These are phyloP conservation scores for Chenopodium suecicum DNA, from an alignment of 148 eudicot genomes.

Conservation along the genomic window DNA sequence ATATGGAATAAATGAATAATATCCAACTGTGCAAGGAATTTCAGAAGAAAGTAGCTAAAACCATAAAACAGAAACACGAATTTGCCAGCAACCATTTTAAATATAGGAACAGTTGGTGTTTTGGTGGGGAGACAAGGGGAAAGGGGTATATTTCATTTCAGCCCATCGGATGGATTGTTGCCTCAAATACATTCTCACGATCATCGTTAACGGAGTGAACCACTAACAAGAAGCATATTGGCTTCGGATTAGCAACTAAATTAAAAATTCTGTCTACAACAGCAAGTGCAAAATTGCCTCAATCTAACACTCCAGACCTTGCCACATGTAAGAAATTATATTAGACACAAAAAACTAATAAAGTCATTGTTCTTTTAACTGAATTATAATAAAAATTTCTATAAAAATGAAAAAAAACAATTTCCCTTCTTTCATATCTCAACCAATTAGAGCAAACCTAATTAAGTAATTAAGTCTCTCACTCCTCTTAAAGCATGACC, in stretches of 20 bases:
- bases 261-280: background rate
- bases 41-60: background rate
- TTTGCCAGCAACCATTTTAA: background rate
- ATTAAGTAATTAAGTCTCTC: background rate
- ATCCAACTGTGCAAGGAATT: background rate
- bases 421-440: too few species aligned
- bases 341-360: background rate
- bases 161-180: background rate
- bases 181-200: background rate
- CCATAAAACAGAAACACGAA: background rate
- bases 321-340: background rate
- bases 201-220: background rate
- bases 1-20: background rate
- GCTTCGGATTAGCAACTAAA: background rate
- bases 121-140: background rate
- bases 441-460: too few species aligned
- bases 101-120: background rate
- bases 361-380: too few species aligned
- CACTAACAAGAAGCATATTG: background rate
- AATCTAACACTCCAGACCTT: background rate
- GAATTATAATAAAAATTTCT: too few species aligned
- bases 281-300: background rate
- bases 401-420: too few species aligned
- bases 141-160: background rate
- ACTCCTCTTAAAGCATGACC: slow-evolving; percentile 6